These are phyloP conservation scores for Globisporangium echinulatum DNA, from an alignment of 352 stramenopile genomes.

Conservation along the genomic window DNA sequence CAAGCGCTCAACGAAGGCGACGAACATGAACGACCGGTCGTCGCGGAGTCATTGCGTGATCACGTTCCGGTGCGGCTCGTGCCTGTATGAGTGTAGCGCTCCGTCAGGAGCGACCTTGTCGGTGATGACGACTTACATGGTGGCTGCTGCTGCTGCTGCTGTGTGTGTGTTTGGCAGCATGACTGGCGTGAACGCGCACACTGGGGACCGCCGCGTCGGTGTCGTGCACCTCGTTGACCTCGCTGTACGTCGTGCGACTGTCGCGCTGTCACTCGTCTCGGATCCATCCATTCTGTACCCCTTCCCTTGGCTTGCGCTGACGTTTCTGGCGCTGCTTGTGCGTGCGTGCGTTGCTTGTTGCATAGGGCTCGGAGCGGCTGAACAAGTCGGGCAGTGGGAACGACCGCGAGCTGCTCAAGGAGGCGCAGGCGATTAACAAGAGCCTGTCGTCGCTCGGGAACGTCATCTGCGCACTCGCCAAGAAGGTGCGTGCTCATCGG, in stretches of 20 bases:
- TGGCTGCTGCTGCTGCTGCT: background rate
- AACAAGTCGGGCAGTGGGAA: slow-evolving; percentile 74
- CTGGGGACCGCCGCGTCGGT: slow-evolving; percentile 43
- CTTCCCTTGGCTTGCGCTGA: too few relatives aligned
- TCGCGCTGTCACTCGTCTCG: background rate
- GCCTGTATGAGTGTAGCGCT: too few relatives aligned
- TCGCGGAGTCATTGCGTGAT: slow-evolving; percentile 84
- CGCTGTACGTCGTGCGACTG: slow-evolving; percentile 28
- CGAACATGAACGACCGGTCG: slow-evolving; percentile 81
- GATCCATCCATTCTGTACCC: too few relatives aligned
- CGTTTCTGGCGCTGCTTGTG: too few relatives aligned
- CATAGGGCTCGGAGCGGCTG: slow-evolving; percentile 73
- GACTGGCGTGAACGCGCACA: slow-evolving; percentile 53
- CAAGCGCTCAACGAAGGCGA: slow-evolving; percentile 70
- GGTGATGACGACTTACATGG: too few relatives aligned
- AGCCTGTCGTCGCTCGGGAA: slow-evolving; percentile 80
- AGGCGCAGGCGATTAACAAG: slow-evolving; percentile 85
- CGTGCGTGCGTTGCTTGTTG: background rate
- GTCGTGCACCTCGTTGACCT: slow-evolving; percentile 80
- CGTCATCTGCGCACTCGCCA: slow-evolving; percentile 75
- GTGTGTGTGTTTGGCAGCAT: slow-evolving; percentile 23
- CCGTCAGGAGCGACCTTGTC: background rate
- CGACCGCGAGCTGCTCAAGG: slow-evolving; percentile 75
- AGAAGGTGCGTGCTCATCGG: slow-evolving; percentile 45
- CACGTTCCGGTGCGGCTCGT: slow-evolving; percentile 50